Evolutionary conservation across 192 early-diverging fungal species (phyloP), one percentile per base, ranked within the genome.

Genomic region (Fimicolochytrium jonesii): DNA sequence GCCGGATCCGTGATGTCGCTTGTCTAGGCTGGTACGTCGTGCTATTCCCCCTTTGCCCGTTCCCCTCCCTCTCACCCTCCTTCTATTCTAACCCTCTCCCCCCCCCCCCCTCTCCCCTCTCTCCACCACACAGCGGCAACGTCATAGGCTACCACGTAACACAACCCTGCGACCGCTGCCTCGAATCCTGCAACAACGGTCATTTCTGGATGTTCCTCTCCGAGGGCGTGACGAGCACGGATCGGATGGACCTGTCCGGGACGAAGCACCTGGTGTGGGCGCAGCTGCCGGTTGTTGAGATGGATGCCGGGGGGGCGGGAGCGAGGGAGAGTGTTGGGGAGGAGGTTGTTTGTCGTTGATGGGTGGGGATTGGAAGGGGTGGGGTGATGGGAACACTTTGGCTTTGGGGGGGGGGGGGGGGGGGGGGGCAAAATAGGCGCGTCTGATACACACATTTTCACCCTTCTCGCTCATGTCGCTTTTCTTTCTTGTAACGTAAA

Each of bases 161-260:
- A 4, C 84, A 87, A 56, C 90, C 82, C 0, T 98, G 95, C 65
- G 73, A 85, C 33, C 75, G 79, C 11, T 98, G 95, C 61, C 76
- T 98, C 37, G 87, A 90, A 41, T 84, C 92, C 23, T 91, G 90
- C 67, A 93, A 98, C 75, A 98, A 98, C 70, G 95, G 95, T 0
- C 93, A 98, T 61, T 93, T 94, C 72, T 96, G 92, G 92, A 97
- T 97, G 94, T 97, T 95, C 67, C 55, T 88, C 35, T 87, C 84
- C 0, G 86, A 92, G 37, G 80, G 77, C 11, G 91, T 94, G 51
- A 43, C 73, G 41, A 64, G 78, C n/a, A 70, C 74, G 44, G 87
- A 87, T 46, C 62, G 86, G 18, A 18, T 64, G 31, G 41, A 26
- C 6, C 34, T 55, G 4, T 55, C 53, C 46, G 70, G 74, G 5